phyloP scores from a whole-genome alignment of 192 early-diverging fungal genomes.

The Chytriomyces sp. region DNA sequence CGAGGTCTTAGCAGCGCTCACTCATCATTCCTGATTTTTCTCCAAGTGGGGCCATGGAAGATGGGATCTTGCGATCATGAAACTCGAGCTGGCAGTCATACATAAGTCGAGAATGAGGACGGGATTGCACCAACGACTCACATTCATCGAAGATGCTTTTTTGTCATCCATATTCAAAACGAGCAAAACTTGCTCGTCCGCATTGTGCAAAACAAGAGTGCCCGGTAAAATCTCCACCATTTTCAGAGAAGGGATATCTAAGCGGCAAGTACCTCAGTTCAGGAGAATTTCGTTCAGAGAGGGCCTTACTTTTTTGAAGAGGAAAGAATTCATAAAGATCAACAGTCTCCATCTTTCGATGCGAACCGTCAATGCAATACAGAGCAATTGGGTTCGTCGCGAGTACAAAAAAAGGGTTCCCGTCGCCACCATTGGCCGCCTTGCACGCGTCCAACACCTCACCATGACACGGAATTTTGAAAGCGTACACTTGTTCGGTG shows the following conservation, averaged over 20 bases:
- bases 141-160: conserved; percentile 21
- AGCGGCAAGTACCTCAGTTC: conserved; percentile 21
- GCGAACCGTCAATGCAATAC: conserved; percentile 50
- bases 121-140: not conserved
- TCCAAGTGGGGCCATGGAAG: not conserved
- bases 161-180: conserved; percentile 15
- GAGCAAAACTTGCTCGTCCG: conserved; percentile 59
- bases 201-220: conserved; percentile 63
- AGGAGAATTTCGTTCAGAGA: not conserved
- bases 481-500: conserved; percentile 69
- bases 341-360: conserved; percentile 51
- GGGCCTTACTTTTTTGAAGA: conserved; percentile 11
- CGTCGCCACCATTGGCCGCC: conserved; percentile 44
- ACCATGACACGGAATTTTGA: conserved; percentile 66
- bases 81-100: not conserved
- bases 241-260: conserved; percentile 34
- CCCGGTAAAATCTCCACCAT: conserved; percentile 20
- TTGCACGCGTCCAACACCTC: conserved; percentile 58
- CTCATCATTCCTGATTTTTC: too few relatives aligned
- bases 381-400: conserved; percentile 67
- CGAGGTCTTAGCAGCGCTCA: too few relatives aligned
- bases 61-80: not conserved
- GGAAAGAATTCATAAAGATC: conserved; percentile 79
- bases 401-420: conserved; percentile 58
- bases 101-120: not conserved